phyloP scores from a whole-genome alignment of 768 basidiomycete species.

The Trichaptum fuscoviolaceum region DNA sequence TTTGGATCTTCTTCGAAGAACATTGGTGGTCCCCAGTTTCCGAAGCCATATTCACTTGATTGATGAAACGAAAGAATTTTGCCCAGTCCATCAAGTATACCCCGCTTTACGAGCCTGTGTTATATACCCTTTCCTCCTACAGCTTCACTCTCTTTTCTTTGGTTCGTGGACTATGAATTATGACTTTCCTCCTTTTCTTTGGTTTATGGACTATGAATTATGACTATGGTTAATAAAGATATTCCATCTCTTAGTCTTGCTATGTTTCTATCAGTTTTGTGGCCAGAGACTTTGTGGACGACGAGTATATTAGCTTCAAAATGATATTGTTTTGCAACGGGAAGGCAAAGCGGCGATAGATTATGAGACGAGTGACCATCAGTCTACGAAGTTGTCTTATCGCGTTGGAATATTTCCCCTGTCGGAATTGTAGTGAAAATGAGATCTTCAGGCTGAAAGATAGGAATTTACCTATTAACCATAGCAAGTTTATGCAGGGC shows the following conservation, averaged over 20 bases:
- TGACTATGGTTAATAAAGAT: neutral
- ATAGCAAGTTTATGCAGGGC: constrained; percentile 64
- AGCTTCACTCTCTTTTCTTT: neutral
- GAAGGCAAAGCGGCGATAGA: neutral
- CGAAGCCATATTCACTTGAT: neutral
- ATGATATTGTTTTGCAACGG: no score
- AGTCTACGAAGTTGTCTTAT: neutral
- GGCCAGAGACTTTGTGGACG: no score
- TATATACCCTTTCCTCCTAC: neutral
- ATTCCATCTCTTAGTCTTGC: neutral
- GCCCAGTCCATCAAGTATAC: neutral
- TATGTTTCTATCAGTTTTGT: no score
- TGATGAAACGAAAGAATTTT: no score
- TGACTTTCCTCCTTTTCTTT: neutral
- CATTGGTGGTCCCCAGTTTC: neutral
- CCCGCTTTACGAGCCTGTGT: no score
- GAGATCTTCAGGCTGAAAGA: neutral
- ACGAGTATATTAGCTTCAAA: no score
- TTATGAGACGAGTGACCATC: neutral
- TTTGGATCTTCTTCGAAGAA: neutral
- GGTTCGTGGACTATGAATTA: neutral
- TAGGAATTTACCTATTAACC: constrained; percentile 61
- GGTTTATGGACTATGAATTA: neutral
- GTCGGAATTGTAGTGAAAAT: neutral
- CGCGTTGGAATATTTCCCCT: neutral